Percentiles rank a stretch among this genome's conserved stretches.
phyloP scores from a whole-genome alignment of 768 basidiomycete genomes.

The Porphyrellus cyaneotinctus region DNA sequence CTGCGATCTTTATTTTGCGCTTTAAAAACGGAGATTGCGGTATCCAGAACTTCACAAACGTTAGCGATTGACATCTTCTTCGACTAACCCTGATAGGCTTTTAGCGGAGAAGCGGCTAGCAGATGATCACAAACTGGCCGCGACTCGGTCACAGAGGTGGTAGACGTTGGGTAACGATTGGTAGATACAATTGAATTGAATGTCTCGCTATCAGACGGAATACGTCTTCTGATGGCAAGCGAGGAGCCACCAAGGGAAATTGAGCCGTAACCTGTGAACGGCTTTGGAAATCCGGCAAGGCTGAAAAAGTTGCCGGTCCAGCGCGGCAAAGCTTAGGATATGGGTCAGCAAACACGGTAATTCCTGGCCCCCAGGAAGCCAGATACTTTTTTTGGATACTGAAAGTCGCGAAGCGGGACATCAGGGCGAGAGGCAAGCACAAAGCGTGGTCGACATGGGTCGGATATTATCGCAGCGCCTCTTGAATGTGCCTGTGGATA shows the following conservation, averaged over 20 bases:
- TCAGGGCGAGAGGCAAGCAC: slow-evolving; percentile 16
- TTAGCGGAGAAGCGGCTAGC: slow-evolving; percentile 26
- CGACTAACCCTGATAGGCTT: slow-evolving; percentile 33
- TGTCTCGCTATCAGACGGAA: background rate
- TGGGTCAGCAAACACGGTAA: slow-evolving; percentile 7
- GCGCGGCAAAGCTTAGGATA: slow-evolving; percentile 10
- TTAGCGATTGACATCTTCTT: slow-evolving; percentile 25
- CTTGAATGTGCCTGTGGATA: slow-evolving; percentile 23
- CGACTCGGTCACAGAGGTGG: background rate
- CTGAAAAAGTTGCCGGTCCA: slow-evolving; percentile 13
- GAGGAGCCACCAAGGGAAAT: slow-evolving; percentile 13
- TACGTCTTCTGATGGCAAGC: background rate
- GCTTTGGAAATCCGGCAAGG: slow-evolving; percentile 2
- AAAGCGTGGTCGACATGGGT: slow-evolving; percentile 22
- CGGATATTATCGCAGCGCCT: slow-evolving; percentile 32
- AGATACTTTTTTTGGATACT: slow-evolving; percentile 6
- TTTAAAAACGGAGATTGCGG: slow-evolving; percentile 34
- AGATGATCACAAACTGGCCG: slow-evolving; percentile 18
- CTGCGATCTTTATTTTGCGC: slow-evolving; percentile 17
- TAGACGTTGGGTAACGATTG: background rate
- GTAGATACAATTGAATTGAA: background rate
- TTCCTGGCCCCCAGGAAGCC: slow-evolving; percentile 16
- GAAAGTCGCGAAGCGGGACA: slow-evolving; percentile 21
- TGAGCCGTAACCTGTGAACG: slow-evolving; percentile 19
- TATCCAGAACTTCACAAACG: slow-evolving; percentile 23